Evolutionary conservation across 805 yeast species (phyloP).

Genomic region (Torulaspora quercuum): DNA sequence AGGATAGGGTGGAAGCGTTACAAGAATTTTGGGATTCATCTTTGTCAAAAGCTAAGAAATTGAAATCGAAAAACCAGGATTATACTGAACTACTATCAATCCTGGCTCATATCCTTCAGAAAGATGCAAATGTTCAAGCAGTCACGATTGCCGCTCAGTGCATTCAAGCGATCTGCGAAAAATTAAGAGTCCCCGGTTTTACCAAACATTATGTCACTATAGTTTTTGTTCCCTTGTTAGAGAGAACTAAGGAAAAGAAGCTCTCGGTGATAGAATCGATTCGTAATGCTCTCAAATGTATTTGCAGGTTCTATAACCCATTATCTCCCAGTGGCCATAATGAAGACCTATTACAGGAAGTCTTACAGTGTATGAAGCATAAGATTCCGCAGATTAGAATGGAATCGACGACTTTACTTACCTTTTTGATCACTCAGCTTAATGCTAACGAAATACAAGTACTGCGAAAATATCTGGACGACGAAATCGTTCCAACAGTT

Average conservation of each 20-base stretch:
- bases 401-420: constrained; percentile 63
- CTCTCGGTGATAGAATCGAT: constrained; percentile 70
- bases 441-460: constrained; percentile 25
- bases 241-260: constrained; percentile 86
- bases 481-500: constrained; percentile 34
- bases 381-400: constrained; percentile 81
- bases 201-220: constrained; percentile 45
- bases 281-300: constrained; percentile 59
- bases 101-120: constrained; percentile 62
- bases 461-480: constrained; percentile 13
- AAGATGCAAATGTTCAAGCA: constrained; percentile 86
- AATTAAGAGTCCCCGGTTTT: constrained; percentile 54
- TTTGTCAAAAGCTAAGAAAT: constrained; percentile 51
- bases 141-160: constrained; percentile 75
- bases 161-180: constrained; percentile 57
- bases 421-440: constrained; percentile 55
- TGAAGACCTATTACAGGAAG: constrained; percentile 51
- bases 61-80: constrained; percentile 53
- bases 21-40: constrained; percentile 51
- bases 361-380: constrained; percentile 58
- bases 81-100: constrained; percentile 59
- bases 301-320: constrained; percentile 51
- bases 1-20: constrained; percentile 82
- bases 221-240: constrained; percentile 62
- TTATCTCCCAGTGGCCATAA: constrained; percentile 17